These are phyloP conservation scores for Amanita fuliginea DNA, from an alignment of 768 basidiomycete species.

Conservation along the genomic window DNA sequence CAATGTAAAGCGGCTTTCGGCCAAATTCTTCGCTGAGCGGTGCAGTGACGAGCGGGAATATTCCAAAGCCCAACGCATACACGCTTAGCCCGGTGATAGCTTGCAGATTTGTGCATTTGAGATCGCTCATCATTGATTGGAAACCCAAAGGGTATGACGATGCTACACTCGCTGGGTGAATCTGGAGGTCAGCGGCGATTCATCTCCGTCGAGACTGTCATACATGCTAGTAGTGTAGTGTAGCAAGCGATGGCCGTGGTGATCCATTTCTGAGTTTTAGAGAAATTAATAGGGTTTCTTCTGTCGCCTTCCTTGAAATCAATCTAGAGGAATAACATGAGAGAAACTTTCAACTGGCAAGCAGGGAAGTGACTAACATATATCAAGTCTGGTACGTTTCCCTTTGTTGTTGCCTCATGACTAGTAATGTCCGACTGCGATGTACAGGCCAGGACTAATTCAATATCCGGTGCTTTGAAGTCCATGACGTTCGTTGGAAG, in stretches of 20 bases:
- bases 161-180: conserved; percentile 31
- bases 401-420: too few species aligned
- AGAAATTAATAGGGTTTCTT: conserved; percentile 28
- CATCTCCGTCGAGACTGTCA: conserved; percentile 8
- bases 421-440: too few species aligned
- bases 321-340: not conserved
- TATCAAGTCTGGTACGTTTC: too few species aligned
- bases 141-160: conserved; percentile 47
- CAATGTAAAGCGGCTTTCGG: conserved; percentile 46
- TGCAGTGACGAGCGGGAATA: conserved; percentile 55
- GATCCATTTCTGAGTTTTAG: conserved; percentile 16
- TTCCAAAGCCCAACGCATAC: conserved; percentile 49
- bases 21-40: conserved; percentile 70
- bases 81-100: conserved; percentile 39
- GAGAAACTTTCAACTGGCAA: too few species aligned
- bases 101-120: conserved; percentile 31
- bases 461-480: too few species aligned
- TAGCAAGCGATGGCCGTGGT: conserved; percentile 31
- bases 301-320: conserved; percentile 16
- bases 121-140: conserved; percentile 43
- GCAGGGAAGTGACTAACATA: too few species aligned
- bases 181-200: not conserved
- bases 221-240: conserved; percentile 37
- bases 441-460: too few species aligned
- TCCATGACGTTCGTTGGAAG: too few species aligned